Conservation (phyloP, 345 rosid genomes). For the Aegle marmelos region DNA sequence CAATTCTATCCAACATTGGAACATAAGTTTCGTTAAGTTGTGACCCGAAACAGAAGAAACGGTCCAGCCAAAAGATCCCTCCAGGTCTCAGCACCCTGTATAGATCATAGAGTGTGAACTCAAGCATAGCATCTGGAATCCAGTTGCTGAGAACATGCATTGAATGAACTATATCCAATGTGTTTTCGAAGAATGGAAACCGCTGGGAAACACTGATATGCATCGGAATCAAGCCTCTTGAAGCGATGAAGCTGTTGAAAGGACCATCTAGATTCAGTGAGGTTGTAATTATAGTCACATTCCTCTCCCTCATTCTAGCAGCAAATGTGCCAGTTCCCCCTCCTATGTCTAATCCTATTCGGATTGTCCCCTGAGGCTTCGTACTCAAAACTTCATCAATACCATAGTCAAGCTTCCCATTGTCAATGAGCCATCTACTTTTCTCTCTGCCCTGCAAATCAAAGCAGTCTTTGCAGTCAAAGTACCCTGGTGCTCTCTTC, state of each 20-base stretch:
- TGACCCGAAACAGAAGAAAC: constrained; percentile 44
- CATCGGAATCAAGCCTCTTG: constrained; percentile 44
- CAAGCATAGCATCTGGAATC: constrained; percentile 47
- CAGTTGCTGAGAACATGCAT: constrained; percentile 48
- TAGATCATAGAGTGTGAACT: constrained; percentile 42
- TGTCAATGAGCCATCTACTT: constrained; percentile 35
- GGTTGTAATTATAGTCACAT: constrained; percentile 42
- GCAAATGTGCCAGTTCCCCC: constrained; percentile 51
- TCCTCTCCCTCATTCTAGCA: constrained; percentile 56
- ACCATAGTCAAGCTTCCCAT: constrained; percentile 37
- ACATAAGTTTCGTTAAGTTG: constrained; percentile 46
- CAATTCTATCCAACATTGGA: constrained; percentile 33
- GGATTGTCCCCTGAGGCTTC: constrained; percentile 27
- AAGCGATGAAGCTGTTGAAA: constrained; percentile 50
- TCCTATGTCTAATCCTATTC: constrained; percentile 54
- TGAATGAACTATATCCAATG: constrained; percentile 52
- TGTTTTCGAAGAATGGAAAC: constrained; percentile 57
- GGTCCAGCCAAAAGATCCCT: constrained; percentile 56
- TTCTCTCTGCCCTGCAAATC: constrained; percentile 41
- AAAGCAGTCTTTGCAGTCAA: constrained; percentile 53
- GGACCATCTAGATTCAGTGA: constrained; percentile 55
- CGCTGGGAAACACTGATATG: constrained; percentile 44
- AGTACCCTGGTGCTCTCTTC: constrained; percentile 26
- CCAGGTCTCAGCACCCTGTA: constrained; percentile 55
- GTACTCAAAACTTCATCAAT: constrained; percentile 36